These are phyloP conservation scores for Boletus rufocinnamomeus DNA, from an alignment of 768 basidiomycete genomes.

Conservation along the genomic window DNA sequence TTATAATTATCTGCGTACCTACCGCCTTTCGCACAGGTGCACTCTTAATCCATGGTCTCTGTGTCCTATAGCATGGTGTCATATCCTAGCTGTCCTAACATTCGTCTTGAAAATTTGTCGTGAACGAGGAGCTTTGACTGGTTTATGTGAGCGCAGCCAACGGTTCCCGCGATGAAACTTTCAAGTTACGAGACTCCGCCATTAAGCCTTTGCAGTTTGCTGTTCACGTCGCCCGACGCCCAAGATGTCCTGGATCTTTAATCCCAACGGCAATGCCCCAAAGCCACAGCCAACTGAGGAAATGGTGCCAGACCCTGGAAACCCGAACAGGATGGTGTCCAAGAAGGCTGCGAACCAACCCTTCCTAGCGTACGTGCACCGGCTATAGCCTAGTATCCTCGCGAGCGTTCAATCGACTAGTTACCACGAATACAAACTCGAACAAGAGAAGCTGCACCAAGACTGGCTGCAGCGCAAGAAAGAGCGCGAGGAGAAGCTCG, in stretches of 20 bases:
- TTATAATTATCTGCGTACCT: constrained; percentile 38
- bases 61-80: constrained; percentile 27
- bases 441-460: constrained; percentile 59
- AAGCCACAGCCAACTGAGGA: constrained; percentile 44
- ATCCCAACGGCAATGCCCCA: constrained; percentile 41
- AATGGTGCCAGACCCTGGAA: constrained; percentile 62
- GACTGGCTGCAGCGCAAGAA: constrained; percentile 72
- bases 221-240: neutral
- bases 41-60: constrained; percentile 28
- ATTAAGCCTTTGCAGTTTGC: neutral
- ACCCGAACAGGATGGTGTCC: constrained; percentile 70
- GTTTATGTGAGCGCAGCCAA: neutral
- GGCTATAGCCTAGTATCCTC: neutral
- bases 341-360: constrained; percentile 84
- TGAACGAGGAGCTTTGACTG: neutral
- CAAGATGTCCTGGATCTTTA: constrained; percentile 69
- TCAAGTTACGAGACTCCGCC: neutral
- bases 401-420: constrained; percentile 37
- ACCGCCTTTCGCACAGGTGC: constrained; percentile 35
- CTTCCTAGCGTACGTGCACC: constrained; percentile 69
- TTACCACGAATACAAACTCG: constrained; percentile 65
- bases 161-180: neutral
- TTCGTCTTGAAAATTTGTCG: neutral
- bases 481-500: constrained; percentile 71
- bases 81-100: constrained; percentile 9